phyloP scores from a whole-genome alignment of 805 yeast genomes.

The Saturnispora kantuleensis region DNA sequence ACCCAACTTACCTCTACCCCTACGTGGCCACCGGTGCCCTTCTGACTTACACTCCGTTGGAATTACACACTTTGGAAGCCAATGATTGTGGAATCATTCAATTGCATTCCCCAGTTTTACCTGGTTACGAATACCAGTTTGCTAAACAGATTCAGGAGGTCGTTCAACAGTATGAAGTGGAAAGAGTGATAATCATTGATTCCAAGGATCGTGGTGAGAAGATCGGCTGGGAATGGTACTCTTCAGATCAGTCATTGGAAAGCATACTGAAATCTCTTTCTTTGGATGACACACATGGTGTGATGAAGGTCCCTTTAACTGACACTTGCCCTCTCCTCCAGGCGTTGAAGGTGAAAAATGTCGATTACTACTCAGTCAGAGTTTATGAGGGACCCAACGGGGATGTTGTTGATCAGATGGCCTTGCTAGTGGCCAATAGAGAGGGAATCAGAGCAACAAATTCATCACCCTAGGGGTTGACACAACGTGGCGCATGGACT shows the following conservation, averaged over 20 bases:
- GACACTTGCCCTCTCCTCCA: slow-evolving; percentile 1
- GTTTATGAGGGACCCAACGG: slow-evolving; percentile 12
- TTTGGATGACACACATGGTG: neutral
- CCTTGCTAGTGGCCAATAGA: neutral
- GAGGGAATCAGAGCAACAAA: neutral
- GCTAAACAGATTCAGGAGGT: slow-evolving; percentile 6
- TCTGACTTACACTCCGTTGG: slow-evolving; percentile 8
- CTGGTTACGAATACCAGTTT: slow-evolving; percentile 12
- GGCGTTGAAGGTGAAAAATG: neutral
- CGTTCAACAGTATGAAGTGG: neutral
- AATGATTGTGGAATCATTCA: slow-evolving; percentile 3
- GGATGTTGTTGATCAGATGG: slow-evolving; percentile 5
- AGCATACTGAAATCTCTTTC: neutral
- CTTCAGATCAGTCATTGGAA: neutral
- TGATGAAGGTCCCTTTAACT: neutral
- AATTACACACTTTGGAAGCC: neutral
- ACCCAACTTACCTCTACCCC: slow-evolving; percentile 60
- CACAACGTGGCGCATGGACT: no score
- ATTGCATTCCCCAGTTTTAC: slow-evolving; percentile 12
- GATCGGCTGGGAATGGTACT: slow-evolving; percentile 4
- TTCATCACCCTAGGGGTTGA: no score
- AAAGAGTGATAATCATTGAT: slow-evolving; percentile 7
- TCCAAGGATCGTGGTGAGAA: slow-evolving; percentile 8
- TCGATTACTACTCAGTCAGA: slow-evolving; percentile 8
- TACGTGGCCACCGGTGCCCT: slow-evolving; percentile 45